Evolutionary conservation across 306 rosid genomes (phyloP).

Genomic region (Rosa chinensis): DNA sequence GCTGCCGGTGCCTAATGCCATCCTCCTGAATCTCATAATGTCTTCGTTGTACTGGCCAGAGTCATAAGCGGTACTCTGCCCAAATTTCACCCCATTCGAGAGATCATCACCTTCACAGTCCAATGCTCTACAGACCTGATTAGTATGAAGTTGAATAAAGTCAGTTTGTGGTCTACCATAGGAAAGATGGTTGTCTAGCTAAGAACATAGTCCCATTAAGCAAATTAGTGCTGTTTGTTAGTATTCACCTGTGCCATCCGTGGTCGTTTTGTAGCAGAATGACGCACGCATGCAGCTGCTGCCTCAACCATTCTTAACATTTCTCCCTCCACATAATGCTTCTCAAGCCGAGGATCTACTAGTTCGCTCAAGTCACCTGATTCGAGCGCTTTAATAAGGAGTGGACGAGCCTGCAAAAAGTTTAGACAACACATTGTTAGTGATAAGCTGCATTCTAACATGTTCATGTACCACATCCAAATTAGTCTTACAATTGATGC

Average conservation of each 20-base stretch:
- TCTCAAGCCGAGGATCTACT: slow-evolving; percentile 67
- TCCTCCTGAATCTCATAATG: slow-evolving; percentile 54
- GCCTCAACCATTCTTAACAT: slow-evolving; percentile 86
- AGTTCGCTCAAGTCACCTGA: slow-evolving; percentile 54
- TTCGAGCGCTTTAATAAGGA: slow-evolving; percentile 62
- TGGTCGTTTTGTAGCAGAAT: slow-evolving; percentile 86
- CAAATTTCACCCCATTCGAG: slow-evolving; percentile 83
- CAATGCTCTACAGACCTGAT: slow-evolving; percentile 80
- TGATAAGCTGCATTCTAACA: slow-evolving; percentile 1
- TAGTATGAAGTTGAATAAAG: background rate
- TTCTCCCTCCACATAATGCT: slow-evolving; percentile 58
- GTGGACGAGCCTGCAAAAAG: slow-evolving; percentile 76
- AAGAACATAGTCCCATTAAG: background rate
- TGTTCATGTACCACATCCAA: background rate
- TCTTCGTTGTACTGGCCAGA: slow-evolving; percentile 69
- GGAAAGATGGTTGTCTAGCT: background rate
- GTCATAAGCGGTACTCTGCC: slow-evolving; percentile 76
- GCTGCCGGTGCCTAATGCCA: slow-evolving; percentile 49
- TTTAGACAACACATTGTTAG: slow-evolving; percentile 20
- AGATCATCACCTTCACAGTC: slow-evolving; percentile 76
- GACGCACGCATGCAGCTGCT: slow-evolving; percentile 95
- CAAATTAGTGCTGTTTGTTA: background rate
- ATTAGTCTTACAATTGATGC: background rate
- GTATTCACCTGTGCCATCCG: slow-evolving; percentile 82
- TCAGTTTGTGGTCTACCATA: background rate